These are phyloP conservation scores for Didymella exigua DNA, from an alignment of 2,329 filamentous ascomycete genomes.

Conservation along the genomic window DNA sequence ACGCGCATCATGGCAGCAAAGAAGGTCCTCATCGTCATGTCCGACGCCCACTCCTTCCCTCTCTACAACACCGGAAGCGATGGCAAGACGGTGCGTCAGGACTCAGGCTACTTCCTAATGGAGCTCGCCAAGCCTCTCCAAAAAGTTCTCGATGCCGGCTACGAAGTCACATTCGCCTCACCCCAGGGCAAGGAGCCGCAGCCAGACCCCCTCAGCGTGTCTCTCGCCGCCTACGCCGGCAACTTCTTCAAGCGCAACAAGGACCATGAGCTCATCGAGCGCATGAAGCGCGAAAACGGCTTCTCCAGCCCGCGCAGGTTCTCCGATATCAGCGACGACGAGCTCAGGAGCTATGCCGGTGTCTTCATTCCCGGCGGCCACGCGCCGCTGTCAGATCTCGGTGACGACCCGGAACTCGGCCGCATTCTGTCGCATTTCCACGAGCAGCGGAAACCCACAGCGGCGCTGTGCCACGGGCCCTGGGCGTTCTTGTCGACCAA, in stretches of 20 bases:
- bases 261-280: conserved; percentile 51
- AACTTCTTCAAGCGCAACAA: conserved; percentile 53
- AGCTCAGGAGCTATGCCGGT: conserved; percentile 49
- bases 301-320: conserved; percentile 50
- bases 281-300: conserved; percentile 54
- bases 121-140: conserved; percentile 41
- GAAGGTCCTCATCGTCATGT: conserved; percentile 55
- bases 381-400: conserved; percentile 52
- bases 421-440: conserved; percentile 53
- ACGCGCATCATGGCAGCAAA: conserved; percentile 33
- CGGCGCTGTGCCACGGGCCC: conserved; percentile 55
- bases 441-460: conserved; percentile 50
- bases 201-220: conserved; percentile 52
- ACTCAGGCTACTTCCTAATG: conserved; percentile 43
- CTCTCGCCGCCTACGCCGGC: conserved; percentile 52
- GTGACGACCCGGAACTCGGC: conserved; percentile 51
- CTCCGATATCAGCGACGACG: conserved; percentile 47
- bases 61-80: conserved; percentile 34
- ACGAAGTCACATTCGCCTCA: conserved; percentile 55
- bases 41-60: conserved; percentile 49
- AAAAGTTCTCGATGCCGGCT: conserved; percentile 38
- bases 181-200: conserved; percentile 51
- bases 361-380: conserved; percentile 56
- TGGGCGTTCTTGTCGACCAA: conserved; percentile 54
- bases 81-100: conserved; percentile 33